Conservation (phyloP, 352 stramenopile genomes). For the Plasmopara viticola region DNA sequence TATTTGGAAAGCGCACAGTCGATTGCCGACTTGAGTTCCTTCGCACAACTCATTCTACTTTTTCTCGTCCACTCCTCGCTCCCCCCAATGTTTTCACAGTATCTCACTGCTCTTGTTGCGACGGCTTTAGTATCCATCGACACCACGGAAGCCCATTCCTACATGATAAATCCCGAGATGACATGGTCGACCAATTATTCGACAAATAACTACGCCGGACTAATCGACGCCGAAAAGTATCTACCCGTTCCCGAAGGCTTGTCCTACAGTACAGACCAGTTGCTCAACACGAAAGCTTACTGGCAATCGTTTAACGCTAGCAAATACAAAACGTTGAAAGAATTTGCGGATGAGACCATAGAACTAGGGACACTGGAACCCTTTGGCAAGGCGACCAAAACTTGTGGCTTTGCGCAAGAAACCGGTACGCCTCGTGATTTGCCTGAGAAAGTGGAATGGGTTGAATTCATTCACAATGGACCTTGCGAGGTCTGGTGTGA, state of each 20-base stretch:
- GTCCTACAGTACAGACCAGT: constrained; percentile 22
- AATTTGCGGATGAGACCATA: constrained; percentile 26
- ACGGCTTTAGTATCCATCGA: not conserved
- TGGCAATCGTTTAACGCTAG: constrained; percentile 30
- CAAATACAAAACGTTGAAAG: constrained; percentile 31
- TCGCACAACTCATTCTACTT: not conserved
- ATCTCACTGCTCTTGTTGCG: not conserved
- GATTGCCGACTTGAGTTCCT: not conserved
- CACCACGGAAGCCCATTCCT: not conserved
- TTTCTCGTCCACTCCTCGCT: not conserved
- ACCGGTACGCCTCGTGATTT: constrained; percentile 26
- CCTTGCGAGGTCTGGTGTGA: constrained; percentile 60
- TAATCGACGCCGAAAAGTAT: constrained; percentile 32
- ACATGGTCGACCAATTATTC: not conserved
- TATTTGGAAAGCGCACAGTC: not conserved
- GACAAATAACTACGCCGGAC: constrained; percentile 13
- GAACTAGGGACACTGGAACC: constrained; percentile 17
- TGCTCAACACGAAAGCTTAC: constrained; percentile 25
- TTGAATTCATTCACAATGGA: constrained; percentile 37
- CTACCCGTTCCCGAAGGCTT: constrained; percentile 31
- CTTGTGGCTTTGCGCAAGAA: constrained; percentile 25
- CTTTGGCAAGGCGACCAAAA: constrained; percentile 18
- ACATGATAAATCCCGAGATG: constrained; percentile 1
- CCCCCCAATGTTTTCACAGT: not conserved
- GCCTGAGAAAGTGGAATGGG: constrained; percentile 22